Base-by-base conservation (phyloP, 371 early-diverging fungal species). In the Blastocladiella emersonii region DNA sequence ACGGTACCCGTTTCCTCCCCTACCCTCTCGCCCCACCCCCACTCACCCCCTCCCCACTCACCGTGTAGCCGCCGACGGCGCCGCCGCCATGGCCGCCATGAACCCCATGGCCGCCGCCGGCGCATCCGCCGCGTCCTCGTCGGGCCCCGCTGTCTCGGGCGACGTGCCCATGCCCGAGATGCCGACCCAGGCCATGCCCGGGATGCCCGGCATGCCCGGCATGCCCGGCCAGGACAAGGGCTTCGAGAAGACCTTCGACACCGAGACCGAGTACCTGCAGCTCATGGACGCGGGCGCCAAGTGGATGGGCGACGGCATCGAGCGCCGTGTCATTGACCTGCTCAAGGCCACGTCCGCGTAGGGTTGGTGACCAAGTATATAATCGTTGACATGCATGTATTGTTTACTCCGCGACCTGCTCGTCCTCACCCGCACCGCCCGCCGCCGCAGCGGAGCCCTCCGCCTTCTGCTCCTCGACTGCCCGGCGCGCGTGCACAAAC, bases 81-180 rank as follows among this genome's bases (percentile, higher is more conserved):
- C 85, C 70, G 76, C 80, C 55, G 89, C 93, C 70, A 92, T 95
- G 91, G 82, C 88, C 59, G 88, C 90, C 32, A 93, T 90, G 90
- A 76, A 82, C 59, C 73, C 76, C 27, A 86, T 91, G 89, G 84
- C 88, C n/a, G 84, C 84, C 66, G 68, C 71, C 39, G 67, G 66
- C 4, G 57, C 56, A 0, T 70, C 71, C 34, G 67, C 67, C 5
- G 57, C 56, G 1, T 23, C n/a, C n/a, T 36, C 53, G 10, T 8
- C 57, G 30, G 34, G 35, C 10, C 7, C 27, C 15, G 30, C 27
- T 7, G 30, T 34, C 7, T 21, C 23, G 23, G n/a, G 19, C 57
- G 57, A 34, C 57, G n/a, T 57, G 19, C 57, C n/a, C 8, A 57
- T 57, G 71, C 72, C 66, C 69, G 63, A 63, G 70, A 67, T 34